Percentiles rank a stretch among this genome's conserved stretches.
phyloP scores from a whole-genome alignment of 169 alveolate species.

The Plasmodium gonderi region DNA sequence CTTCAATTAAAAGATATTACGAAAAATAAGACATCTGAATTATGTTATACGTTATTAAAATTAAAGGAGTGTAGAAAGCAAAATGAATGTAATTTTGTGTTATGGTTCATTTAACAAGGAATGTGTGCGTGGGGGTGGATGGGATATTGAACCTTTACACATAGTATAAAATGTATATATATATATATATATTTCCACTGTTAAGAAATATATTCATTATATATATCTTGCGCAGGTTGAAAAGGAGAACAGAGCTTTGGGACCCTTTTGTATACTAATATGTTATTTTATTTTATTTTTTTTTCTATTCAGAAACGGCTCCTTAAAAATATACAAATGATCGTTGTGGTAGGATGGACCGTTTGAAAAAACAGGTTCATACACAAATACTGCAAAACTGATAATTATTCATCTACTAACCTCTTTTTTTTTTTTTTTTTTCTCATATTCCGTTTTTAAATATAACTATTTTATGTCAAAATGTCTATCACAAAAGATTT shows the following conservation, averaged over 20 bases:
- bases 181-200: neutral
- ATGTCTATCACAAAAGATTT: too few relatives aligned
- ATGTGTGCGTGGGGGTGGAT: neutral
- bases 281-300: neutral
- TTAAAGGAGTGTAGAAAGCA: neutral
- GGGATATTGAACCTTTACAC: neutral
- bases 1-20: neutral
- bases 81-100: neutral
- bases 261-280: neutral
- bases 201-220: neutral
- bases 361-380: neutral
- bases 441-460: neutral
- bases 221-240: neutral
- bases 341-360: neutral
- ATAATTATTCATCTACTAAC: neutral
- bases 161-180: neutral
- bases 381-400: neutral
- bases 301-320: neutral
- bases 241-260: neutral
- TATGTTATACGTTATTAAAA: neutral
- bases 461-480: too few relatives aligned
- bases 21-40: neutral
- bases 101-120: neutral
- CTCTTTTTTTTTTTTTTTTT: neutral
- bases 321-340: neutral